Evolutionary conservation across 768 basidiomycete genomes (phyloP).

Genomic region (Pisolithus microcarpus): DNA sequence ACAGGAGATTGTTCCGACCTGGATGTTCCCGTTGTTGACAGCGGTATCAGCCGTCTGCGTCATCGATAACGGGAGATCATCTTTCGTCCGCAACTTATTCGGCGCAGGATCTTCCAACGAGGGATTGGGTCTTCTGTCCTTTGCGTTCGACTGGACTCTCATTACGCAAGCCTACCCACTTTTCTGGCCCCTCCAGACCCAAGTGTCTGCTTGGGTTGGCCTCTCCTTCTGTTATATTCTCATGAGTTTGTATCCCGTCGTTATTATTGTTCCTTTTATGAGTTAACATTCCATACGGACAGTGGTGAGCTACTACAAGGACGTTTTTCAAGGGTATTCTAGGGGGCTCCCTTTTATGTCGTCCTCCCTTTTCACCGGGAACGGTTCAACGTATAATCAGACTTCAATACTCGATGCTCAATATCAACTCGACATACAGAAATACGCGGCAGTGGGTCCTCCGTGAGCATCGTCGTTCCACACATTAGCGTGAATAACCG

Average conservation of each 20-base stretch:
- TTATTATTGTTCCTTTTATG: background rate
- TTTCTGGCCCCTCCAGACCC: constrained; percentile 51
- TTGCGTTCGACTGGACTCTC: constrained; percentile 45
- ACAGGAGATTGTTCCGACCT: constrained; percentile 11
- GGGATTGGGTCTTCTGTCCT: constrained; percentile 42
- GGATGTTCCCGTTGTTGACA: constrained; percentile 31
- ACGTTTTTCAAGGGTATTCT: constrained; percentile 36
- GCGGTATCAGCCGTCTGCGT: constrained; percentile 45
- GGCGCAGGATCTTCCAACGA: constrained; percentile 46
- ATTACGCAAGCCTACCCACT: constrained; percentile 50
- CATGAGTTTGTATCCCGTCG: constrained; percentile 25
- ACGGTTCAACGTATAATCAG: constrained; percentile 10
- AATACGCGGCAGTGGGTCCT: constrained; percentile 9
- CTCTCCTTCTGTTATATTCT: constrained; percentile 15
- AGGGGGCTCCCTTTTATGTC: constrained; percentile 42
- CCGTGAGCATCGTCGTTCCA: constrained; percentile 3
- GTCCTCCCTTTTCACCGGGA: constrained; percentile 33
- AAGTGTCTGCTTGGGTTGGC: constrained; percentile 17
- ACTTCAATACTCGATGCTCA: constrained; percentile 7
- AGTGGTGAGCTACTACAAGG: constrained; percentile 26
- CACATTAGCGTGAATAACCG: constrained; percentile 4
- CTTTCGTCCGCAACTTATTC: constrained; percentile 35
- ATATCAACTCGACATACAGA: constrained; percentile 5
- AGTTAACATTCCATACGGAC: background rate
- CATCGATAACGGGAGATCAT: constrained; percentile 39